Base-by-base conservation (phyloP, 2,329 filamentous ascomycete genomes). In the Ilyonectria mors-panacis region DNA sequence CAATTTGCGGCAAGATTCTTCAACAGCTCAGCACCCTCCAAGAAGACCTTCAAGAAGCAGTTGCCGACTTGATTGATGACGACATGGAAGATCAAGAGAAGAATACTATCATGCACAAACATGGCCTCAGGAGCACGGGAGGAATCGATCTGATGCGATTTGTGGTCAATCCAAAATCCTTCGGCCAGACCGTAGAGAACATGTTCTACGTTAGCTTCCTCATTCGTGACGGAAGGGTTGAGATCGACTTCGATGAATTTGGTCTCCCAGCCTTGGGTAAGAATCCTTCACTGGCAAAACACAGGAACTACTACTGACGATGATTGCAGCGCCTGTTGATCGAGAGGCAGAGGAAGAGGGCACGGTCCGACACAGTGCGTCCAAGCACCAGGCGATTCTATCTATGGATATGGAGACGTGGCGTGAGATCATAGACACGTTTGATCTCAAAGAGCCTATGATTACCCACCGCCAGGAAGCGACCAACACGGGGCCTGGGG, bases 141-240 rank as follows among this genome's bases (percentile, higher is more conserved):
- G 93, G 93, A 17, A 88, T 97, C 4, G 90, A 93, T 56, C 82
- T 98, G 13, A 92, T 98, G 79, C 90, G 92, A 59, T 98, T 98
- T 73, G 93, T 94, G 45, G 88, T 98, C 70, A 97, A 99, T 74
- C 96, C 96, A 0, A 84, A 84, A 44, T 97, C 94, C 1, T 99
- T 98, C 75, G 94, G 94, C 0, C 96, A 99, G 80, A 97, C 94
- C 0, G 91, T 99, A 7, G 96, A 99, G 79, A 99, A 99, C 75
- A 85, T 99, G 75, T 99, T 99, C 80, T 98, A 98, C 78, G 89
- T 97, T 73, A 97, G 94, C 78, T 99, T 99, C 77, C 83, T 99
- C 67, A 94, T 98, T 66, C 90, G 93, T 65, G 96, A 99, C 81
- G 94, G 94, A 12, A 89, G 88, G 66, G 88, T 94, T 6, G 89